phyloP scores from a whole-genome alignment of 179 eudicot species.

The Amaranthus tricolor region DNA sequence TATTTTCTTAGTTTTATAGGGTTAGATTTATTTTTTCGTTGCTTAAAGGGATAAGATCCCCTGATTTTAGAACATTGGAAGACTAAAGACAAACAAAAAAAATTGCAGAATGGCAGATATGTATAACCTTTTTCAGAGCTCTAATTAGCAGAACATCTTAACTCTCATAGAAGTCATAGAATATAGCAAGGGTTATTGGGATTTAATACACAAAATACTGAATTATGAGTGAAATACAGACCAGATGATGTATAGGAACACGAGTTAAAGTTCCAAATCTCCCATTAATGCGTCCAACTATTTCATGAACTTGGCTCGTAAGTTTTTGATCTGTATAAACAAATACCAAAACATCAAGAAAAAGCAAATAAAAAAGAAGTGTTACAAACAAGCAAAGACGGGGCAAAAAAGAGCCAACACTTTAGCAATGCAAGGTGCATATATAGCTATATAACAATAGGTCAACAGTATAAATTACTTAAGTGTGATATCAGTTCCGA shows the following conservation, averaged over 20 bases:
- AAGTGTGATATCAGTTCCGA: neutral
- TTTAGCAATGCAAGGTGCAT: neutral
- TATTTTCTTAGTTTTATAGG: no score
- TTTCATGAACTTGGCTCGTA: constrained; percentile 87
- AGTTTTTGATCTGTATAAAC: constrained; percentile 63
- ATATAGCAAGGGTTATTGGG: no score
- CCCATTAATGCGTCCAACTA: constrained; percentile 88
- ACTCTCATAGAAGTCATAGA: neutral
- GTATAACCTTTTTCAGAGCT: no score
- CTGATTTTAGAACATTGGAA: neutral
- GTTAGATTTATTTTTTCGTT: neutral
- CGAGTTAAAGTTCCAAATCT: constrained; percentile 73
- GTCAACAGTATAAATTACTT: neutral
- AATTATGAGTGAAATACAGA: constrained; percentile 27
- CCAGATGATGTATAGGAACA: constrained; percentile 88
- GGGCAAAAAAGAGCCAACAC: neutral
- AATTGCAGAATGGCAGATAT: neutral
- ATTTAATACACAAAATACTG: neutral
- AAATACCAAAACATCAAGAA: neutral
- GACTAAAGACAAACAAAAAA: neutral
- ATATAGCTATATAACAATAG: neutral
- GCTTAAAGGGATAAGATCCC: neutral
- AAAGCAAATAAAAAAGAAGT: neutral
- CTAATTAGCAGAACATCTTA: no score
- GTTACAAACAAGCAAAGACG: neutral